Base-by-base conservation (phyloP, 1,284 basidiomycete species). In the Fereydounia khargensis region DNA sequence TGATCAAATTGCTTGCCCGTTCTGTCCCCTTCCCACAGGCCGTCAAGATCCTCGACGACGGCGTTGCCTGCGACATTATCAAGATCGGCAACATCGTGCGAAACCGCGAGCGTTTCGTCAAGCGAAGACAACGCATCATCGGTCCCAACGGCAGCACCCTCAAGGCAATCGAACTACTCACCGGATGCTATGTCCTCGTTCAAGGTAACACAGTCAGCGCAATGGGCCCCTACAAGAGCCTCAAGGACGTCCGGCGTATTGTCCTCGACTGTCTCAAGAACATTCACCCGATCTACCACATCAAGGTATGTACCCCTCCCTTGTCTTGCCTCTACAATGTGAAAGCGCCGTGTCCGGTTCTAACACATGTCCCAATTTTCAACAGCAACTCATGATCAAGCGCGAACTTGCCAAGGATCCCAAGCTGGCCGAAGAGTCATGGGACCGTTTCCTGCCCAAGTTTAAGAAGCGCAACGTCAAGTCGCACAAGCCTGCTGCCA, bases 201-300 rank as follows among this genome's bases (percentile, higher is more conserved):
- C 95, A 98, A 80, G 95, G 95, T 49, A 97, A 85, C 77, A 99
- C 95, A 0, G 95, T 99, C 44, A 89, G 90, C 35, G 91, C 90
- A 3, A 98, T 98, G 92, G 95, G 95, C 2, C 85, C 88, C 0
- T 91, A 88, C 79, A 96, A 94, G 76, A 86, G 88, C 0, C 79
- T 99, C 30, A 98, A 97, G 76, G 92, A 97, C 76, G 94, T 98
- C 4, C 83, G 95, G 45, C 78, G 92, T 49, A 96, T 98, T 65
- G 84, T 99, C 21, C 78, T 97, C 39, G 95, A 99, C 76, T 99
- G 95, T 79, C 95, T 99, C 90, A 94, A 89, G 79, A 99, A 99
- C 74, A 88, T 98, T 40, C 95, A 99, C 73, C 95, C 95, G 3
- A 98, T 99, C 73, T 99, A 99, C 77, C 86, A 92, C 63, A 99